Conservation (phyloP, 768 basidiomycete species). For the Tulasnella sp. region DNA sequence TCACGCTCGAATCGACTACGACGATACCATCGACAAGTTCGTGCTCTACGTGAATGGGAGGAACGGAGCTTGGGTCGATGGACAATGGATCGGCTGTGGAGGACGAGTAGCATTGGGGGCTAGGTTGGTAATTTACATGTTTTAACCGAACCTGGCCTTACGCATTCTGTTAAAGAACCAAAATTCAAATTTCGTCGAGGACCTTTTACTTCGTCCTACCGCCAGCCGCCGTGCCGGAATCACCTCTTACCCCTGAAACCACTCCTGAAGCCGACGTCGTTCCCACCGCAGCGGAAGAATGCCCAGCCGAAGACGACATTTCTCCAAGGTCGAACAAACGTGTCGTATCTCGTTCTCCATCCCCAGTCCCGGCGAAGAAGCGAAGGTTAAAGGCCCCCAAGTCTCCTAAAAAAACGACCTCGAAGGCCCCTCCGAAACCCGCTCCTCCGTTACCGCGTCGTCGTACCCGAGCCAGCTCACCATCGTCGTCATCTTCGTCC, state of each 20-base stretch:
- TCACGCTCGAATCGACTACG: constrained; percentile 91
- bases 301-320: background rate
- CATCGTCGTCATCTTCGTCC: background rate
- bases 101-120: constrained; percentile 76
- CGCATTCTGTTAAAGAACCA: constrained; percentile 46
- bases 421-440: background rate
- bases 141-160: background rate
- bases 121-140: constrained; percentile 38
- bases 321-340: background rate
- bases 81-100: constrained; percentile 86
- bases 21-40: constrained; percentile 80
- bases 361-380: background rate
- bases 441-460: background rate
- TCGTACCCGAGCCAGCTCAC: background rate
- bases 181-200: constrained; percentile 93
- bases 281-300: constrained; percentile 2
- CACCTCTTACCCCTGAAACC: constrained; percentile 11
- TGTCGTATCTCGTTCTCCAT: background rate
- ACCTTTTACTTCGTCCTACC: constrained; percentile 96
- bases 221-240: constrained; percentile 53
- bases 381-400: background rate
- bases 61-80: constrained; percentile 97
- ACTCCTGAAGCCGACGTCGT: constrained; percentile 16
- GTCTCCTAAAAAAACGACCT: background rate
- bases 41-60: constrained; percentile 86